These are phyloP conservation scores for Ajuga reptans DNA, from an alignment of 305 asterid genomes.

Conservation along the genomic window DNA sequence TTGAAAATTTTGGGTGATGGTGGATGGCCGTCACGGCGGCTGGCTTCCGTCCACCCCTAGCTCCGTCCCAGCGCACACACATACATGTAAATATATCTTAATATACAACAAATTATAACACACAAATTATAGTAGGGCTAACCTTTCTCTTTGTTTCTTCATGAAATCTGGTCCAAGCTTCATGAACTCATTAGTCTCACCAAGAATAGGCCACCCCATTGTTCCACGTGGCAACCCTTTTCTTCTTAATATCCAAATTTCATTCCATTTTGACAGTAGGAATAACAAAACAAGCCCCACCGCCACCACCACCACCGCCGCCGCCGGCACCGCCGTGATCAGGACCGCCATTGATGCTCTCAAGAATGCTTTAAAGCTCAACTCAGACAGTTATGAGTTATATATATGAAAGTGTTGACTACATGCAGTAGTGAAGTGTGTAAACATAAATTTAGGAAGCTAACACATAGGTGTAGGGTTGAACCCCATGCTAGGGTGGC, in stretches of 20 bases:
- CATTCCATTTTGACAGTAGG: slow-evolving; percentile 34
- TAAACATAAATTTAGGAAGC: background rate
- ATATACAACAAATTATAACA: too few species aligned
- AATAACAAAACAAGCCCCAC: slow-evolving; percentile 11
- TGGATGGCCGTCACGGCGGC: too few species aligned
- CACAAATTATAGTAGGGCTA: background rate
- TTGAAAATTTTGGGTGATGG: too few species aligned
- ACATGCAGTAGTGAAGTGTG: background rate
- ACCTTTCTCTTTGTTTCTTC: slow-evolving; percentile 37
- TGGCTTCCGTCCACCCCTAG: too few species aligned
- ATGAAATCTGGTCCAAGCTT: slow-evolving; percentile 44
- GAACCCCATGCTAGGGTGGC: background rate
- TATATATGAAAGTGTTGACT: background rate
- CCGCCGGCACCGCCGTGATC: slow-evolving; percentile 20
- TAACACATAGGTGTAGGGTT: slow-evolving; percentile 10
- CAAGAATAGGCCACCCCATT: slow-evolving; percentile 55
- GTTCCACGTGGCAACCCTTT: slow-evolving; percentile 47
- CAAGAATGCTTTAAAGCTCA: slow-evolving; percentile 11
- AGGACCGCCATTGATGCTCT: slow-evolving; percentile 34
- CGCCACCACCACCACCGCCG: slow-evolving; percentile 15
- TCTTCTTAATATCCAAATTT: background rate
- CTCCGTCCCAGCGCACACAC: too few species aligned
- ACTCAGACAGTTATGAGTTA: background rate
- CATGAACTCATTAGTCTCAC: slow-evolving; percentile 40
- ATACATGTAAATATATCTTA: too few species aligned